These are phyloP conservation scores for Aspergillus felis DNA, from an alignment of 2,329 filamentous ascomycete species.

Conservation along the genomic window DNA sequence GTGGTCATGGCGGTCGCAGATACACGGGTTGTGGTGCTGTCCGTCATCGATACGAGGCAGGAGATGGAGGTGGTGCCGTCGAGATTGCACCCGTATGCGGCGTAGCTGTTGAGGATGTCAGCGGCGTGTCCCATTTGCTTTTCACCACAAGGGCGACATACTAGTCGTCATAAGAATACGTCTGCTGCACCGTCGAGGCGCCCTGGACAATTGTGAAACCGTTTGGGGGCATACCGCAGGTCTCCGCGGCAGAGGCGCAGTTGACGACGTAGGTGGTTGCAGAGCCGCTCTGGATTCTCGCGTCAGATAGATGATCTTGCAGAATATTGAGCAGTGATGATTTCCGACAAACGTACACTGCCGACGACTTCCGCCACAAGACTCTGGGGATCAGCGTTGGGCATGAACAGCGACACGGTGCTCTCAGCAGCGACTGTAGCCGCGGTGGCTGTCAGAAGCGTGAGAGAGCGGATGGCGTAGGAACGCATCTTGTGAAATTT, in stretches of 20 bases:
- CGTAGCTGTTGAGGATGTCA: conserved; percentile 1
- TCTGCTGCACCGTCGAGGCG: conserved; percentile 3
- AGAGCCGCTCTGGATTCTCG: conserved; percentile 8
- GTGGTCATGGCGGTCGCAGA: conserved; percentile 15
- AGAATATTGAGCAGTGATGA: neutral
- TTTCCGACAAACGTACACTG: neutral
- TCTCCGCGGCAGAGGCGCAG: conserved; percentile 6
- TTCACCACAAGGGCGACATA: conserved; percentile 5
- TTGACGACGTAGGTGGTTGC: conserved; percentile 18
- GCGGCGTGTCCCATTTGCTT: neutral
- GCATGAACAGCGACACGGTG: conserved; percentile 19
- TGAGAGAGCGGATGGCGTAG: neutral
- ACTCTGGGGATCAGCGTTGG: neutral
- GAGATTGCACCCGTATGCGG: conserved; percentile 17
- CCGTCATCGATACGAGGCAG: conserved; percentile 16
- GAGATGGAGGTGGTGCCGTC: conserved; percentile 23
- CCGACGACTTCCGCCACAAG: neutral
- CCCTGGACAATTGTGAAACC: conserved; percentile 11
- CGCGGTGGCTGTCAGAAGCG: neutral
- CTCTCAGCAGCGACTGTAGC: conserved; percentile 10
- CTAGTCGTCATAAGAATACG: conserved; percentile 6
- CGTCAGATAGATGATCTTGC: neutral
- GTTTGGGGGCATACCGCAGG: conserved; percentile 8
- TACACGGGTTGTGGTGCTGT: conserved; percentile 13
- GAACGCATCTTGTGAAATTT: neutral